These are phyloP conservation scores for Leishmania braziliensis DNA, from an alignment of 208 protist species.

Conservation along the genomic window DNA sequence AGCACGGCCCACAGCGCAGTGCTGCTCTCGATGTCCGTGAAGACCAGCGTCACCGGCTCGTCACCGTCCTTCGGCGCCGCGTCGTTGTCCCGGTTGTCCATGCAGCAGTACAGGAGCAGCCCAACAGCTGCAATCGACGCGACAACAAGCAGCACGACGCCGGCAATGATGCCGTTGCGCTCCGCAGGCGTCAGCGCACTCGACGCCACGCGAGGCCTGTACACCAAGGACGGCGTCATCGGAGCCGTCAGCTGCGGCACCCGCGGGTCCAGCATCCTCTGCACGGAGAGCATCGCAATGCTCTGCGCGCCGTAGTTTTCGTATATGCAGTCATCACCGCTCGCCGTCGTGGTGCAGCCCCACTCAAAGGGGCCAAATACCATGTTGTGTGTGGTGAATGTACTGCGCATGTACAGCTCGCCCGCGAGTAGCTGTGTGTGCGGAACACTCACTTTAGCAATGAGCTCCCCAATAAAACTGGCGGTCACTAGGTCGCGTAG, in stretches of 20 bases:
- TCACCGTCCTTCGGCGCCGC: constrained; percentile 42
- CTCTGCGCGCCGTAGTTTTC: constrained; percentile 53
- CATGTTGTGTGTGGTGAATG: not conserved
- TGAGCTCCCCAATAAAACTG: constrained; percentile 13
- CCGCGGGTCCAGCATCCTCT: constrained; percentile 26
- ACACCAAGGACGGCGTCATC: constrained; percentile 45
- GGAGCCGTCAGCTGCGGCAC: constrained; percentile 2
- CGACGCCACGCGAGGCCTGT: constrained; percentile 5
- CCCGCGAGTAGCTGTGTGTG: constrained; percentile 24
- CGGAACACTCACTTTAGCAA: constrained; percentile 9
- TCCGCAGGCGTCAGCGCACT: constrained; percentile 19
- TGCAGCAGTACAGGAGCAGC: too few relatives aligned
- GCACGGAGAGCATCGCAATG: constrained; percentile 33
- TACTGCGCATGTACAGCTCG: not conserved
- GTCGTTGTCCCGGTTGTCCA: constrained; percentile 43
- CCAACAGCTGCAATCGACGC: too few relatives aligned
- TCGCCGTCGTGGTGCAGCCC: not conserved
- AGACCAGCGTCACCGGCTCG: constrained; percentile 62
- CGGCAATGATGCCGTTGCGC: constrained; percentile 39
- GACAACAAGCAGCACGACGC: constrained; percentile 10
- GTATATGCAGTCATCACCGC: constrained; percentile 8
- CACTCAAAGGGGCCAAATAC: constrained; percentile 3
- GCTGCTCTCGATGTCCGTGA: constrained; percentile 83
- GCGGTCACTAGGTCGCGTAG: not conserved
- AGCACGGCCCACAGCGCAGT: constrained; percentile 68